A percentile compares a stretch with the other conserved stretches of the same genome.
These are phyloP conservation scores for Hymenochaete sp. DNA, from an alignment of 1,284 basidiomycete species.

Conservation along the genomic window DNA sequence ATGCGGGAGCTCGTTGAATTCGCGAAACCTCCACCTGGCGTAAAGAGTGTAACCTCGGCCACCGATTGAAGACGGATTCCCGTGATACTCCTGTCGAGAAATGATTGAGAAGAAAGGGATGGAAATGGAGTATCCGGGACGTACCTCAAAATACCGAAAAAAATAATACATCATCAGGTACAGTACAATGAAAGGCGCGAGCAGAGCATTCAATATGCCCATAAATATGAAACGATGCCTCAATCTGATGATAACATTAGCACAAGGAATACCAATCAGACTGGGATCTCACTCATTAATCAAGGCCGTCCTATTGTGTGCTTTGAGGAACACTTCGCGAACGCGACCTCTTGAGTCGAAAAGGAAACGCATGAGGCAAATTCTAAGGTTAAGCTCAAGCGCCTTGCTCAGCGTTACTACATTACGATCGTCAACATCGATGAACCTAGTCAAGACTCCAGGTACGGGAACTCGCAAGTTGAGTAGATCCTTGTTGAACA, in stretches of 20 bases:
- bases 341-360: conserved; percentile 87
- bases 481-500: conserved; percentile 95
- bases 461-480: conserved; percentile 83
- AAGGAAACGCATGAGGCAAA: conserved; percentile 89
- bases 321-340: conserved; percentile 83
- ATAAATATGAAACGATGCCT: conserved; percentile 88
- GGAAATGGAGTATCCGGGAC: conserved; percentile 20
- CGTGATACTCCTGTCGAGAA: conserved; percentile 79
- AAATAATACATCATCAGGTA: conserved; percentile 97
- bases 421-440: conserved; percentile 48
- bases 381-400: conserved; percentile 93
- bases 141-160: conserved; percentile 97
- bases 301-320: conserved; percentile 66
- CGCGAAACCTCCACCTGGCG: conserved; percentile 97
- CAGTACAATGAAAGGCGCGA: conserved; percentile 95
- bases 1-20: conserved; percentile 97
- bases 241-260: conserved; percentile 42
- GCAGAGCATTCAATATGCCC: conserved; percentile 89
- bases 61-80: conserved; percentile 92
- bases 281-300: conserved; percentile 67
- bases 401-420: conserved; percentile 78
- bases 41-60: conserved; percentile 89
- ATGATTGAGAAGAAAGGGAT: background rate
- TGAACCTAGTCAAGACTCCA: conserved; percentile 39
- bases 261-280: conserved; percentile 1